Evolutionary conservation across 352 stramenopile genomes (phyloP), one percentile per base, ranked within the genome.

Genomic region (Phytophthora citrophthora): DNA sequence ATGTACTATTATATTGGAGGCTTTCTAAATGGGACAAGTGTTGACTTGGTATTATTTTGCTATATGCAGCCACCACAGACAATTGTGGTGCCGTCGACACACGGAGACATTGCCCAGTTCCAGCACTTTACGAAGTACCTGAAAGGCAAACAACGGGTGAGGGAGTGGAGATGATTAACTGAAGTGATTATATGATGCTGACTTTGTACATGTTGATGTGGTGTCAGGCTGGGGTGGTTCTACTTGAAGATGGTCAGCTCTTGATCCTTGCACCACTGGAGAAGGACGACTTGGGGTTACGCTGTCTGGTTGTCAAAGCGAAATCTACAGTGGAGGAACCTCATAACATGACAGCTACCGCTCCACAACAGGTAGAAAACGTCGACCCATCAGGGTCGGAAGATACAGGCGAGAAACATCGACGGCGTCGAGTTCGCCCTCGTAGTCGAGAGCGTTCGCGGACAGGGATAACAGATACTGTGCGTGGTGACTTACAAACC

Each of bases 271-370:
- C 75, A 16, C 83, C 83, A 5, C 59, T 91, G 5, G 45, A 66
- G 6, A 64, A 77, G 16, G 63, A 68, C 23, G 62, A 82, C 55
- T 60, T 54, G 18, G 68, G 62, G 41, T 57, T 93, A 9, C 76
- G 79, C 13, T 91, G 81, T 47, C 55, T 90, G 20, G 70, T 84
- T 44, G 60, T 90, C 20, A 86, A 85, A 47, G 66, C 81, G 2
- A 76, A 68, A 39, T 26, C 62, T 5, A 61, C 24, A 15, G 5
- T 54, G 24, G 32, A 52, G 16, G 54, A 44, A 46, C 66, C 40
- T 56, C 71, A 47, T 68, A 70, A 46, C 45, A 68, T 31, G 50
- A 77, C 41, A 20, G 36, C 26, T 29, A 29, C 26, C 26, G 26
- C 6, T 29, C 26, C 26, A 29, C 26, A 7, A 29, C 26, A 41